Conservation (phyloP, 371 early-diverging fungal genomes). For the Zychaea mexicana region DNA sequence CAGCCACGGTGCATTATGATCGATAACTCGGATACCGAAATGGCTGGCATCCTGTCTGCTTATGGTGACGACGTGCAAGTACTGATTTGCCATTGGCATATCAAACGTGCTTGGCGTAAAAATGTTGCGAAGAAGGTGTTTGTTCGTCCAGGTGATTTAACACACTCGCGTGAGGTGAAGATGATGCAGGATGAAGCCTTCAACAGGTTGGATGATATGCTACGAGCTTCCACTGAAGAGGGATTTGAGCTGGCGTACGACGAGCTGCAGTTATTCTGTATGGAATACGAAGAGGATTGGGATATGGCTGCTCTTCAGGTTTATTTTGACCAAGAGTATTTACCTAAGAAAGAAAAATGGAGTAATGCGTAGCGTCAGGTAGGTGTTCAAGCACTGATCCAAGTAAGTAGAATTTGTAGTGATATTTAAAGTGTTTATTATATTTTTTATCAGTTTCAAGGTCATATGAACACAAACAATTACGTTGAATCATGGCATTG, state of each 20-base stretch:
- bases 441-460: background rate
- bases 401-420: background rate
- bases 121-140: background rate
- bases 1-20: constrained; percentile 5
- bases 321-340: constrained; percentile 5
- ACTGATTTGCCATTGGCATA: constrained; percentile 13
- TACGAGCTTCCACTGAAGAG: background rate
- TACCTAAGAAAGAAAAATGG: constrained; percentile 10
- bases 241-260: constrained; percentile 8
- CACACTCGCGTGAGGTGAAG: background rate
- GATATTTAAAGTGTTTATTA: background rate
- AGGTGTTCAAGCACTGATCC: background rate
- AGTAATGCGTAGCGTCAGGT: background rate
- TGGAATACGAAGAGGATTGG: background rate
- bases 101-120: constrained; percentile 9
- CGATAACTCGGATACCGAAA: constrained; percentile 14
- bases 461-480: constrained; percentile 2
- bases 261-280: background rate
- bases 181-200: background rate
- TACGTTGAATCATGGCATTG: constrained; percentile 5
- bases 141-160: background rate
- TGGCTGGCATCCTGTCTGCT: constrained; percentile 2
- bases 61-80: constrained; percentile 1
- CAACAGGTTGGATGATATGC: background rate
- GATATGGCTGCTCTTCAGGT: background rate